Conservation (phyloP, 305 asterid genomes). For the Petunia hybrid region DNA sequence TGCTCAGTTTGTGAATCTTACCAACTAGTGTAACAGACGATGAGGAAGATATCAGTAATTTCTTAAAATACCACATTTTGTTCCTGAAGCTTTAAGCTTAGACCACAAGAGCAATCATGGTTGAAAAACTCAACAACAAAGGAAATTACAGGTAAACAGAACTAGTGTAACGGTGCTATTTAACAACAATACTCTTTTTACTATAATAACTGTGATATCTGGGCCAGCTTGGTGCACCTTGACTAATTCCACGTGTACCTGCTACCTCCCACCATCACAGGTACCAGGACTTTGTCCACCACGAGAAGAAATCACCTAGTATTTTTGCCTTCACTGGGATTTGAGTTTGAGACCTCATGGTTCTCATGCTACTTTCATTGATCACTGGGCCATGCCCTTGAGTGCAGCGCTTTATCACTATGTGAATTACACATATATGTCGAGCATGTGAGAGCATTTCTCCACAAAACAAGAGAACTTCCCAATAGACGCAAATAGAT, state of each 20-base stretch:
- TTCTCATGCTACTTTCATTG: too few relatives aligned
- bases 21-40: neutral
- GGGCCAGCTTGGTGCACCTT: too few relatives aligned
- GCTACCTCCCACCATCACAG: too few relatives aligned
- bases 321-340: too few relatives aligned
- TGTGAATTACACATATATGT: constrained; percentile 1
- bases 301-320: too few relatives aligned
- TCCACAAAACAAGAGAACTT: constrained; percentile 3
- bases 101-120: neutral
- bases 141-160: constrained; percentile 16
- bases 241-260: too few relatives aligned
- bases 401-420: neutral
- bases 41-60: constrained; percentile 7
- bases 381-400: too few relatives aligned
- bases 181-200: too few relatives aligned
- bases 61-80: neutral
- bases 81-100: neutral
- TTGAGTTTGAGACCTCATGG: too few relatives aligned
- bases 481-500: neutral
- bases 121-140: constrained; percentile 27
- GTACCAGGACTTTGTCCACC: too few relatives aligned
- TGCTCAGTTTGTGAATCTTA: constrained; percentile 12
- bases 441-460: constrained; percentile 9
- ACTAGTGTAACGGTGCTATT: neutral
- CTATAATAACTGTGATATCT: too few relatives aligned